Percentiles rank a stretch among this genome's conserved stretches.
Evolutionary conservation across 2,329 filamentous ascomycete genomes (phyloP).

Genomic region (Epichloe sylvatica): DNA sequence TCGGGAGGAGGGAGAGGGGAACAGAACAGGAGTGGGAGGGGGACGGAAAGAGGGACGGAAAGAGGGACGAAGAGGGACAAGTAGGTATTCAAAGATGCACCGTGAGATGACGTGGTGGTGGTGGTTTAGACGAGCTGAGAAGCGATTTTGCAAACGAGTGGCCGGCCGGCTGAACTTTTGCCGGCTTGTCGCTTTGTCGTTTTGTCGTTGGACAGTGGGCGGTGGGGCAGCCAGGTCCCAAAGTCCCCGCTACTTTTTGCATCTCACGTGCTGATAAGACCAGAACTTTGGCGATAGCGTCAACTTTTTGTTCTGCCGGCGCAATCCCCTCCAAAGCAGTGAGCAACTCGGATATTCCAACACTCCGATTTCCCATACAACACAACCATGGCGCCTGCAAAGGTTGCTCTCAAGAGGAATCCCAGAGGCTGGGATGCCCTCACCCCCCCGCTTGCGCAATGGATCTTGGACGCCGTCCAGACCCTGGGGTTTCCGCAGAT

Average conservation of each 20-base stretch:
- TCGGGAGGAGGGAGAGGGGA: conserved; percentile 2
- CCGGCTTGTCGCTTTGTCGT: no score
- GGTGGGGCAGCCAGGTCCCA: no score
- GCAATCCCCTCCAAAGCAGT: neutral
- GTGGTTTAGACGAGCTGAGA: neutral
- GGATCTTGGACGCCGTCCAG: conserved; percentile 71
- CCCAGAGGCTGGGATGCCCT: conserved; percentile 31
- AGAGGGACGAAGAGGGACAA: neutral
- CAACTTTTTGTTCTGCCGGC: conserved; percentile 4
- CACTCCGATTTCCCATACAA: neutral
- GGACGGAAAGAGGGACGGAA: conserved; percentile 2
- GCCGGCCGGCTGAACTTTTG: conserved; percentile 4
- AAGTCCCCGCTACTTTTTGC: neutral
- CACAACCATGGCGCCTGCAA: conserved; percentile 19
- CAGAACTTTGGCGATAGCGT: conserved; percentile 8
- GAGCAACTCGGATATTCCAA: neutral
- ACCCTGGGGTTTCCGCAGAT: conserved; percentile 77
- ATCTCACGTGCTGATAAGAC: conserved; percentile 22
- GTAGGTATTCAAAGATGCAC: conserved; percentile 3
- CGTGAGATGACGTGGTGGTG: conserved; percentile 8
- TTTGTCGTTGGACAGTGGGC: no score
- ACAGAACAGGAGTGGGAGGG: neutral
- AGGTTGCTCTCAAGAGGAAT: conserved; percentile 27
- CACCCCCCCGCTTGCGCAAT: conserved; percentile 35
- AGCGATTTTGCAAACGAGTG: neutral